Base-by-base conservation (phyloP, 73 alveolate species). In the Paramecium pentaurelia region DNA sequence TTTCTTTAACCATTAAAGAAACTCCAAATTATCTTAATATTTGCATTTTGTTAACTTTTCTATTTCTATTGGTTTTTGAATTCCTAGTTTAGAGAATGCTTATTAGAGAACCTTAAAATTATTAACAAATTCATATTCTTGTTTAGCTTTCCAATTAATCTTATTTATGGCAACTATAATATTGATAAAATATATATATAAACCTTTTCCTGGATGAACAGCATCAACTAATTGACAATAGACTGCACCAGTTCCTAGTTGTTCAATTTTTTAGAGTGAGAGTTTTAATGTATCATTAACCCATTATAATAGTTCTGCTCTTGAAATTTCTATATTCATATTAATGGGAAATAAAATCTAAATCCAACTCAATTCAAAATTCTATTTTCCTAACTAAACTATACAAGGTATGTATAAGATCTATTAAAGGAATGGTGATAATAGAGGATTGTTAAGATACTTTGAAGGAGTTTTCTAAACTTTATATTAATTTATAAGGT, bases 181-280 rank as follows among this genome's bases (percentile, higher is more conserved):
- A 34, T 30, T 32, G 54, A 16, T 4, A 70, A 4, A 28, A 1
- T 8, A 28, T 64, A 64, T 0, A 7, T 32, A 8, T 12, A 32
- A 40, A 70, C 86, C 73, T 89, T 89, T 89, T 1, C 84, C 80
- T 27, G 84, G 90, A 49, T 89, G 86, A 25, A 89, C 77, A 3
- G 83, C 68, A 73, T 89, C 92, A 30, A 89, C 25, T 68, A 89
- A 71, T 51, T 89, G 45, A 49, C 92, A 89, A 30, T 77, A 77
- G 30, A 89, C 87, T 70, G 94, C 94, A 27, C 92, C 94, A 10
- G 92, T 89, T 51, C 94, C 94, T 6, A 89, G 58, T 58, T 83
- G 49, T 51, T 89, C 94, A 71, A 89, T 89, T 73, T 89, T 89
- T 64, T 77, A 16, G 5, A 89, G 38, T n/a, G 32, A 45, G 14